Base-by-base conservation (phyloP, 805 yeast species). In the Ogataea wickerhamii region DNA sequence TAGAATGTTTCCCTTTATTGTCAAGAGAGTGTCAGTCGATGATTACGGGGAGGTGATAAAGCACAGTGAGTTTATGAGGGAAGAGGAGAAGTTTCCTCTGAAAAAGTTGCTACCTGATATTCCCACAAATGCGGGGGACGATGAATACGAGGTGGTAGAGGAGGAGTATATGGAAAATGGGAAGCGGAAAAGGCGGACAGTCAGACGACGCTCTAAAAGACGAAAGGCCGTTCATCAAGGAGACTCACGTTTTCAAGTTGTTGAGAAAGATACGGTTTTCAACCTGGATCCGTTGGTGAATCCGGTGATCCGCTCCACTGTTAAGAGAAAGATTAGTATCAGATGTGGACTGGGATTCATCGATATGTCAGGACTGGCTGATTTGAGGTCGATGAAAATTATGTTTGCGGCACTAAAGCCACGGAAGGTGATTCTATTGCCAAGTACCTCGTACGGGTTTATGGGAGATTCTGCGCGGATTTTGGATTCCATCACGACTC, bases 11-110 rank as follows among this genome's bases (percentile, higher is more conserved):
- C 98, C 96, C 10, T 83, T 67, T 49, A 64, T 76, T 26, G 72
- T 74, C 1, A 73, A 69, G 21, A 75, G 76, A 49, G 65, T 73
- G 18, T 77, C 83, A 47, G 65, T 71, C 32, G 98, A 93, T 55
- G 97, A 91, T 48, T 93, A 91, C 58, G 99, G 99, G 21, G 81
- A 78, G 39, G 63, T 80, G 2, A 79, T 89, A 16, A 80, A 82
- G 44, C 72, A 73, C 29, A 74, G 77, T 26, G 82, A 81, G 49
- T 83, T 80, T 52, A 72, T 68, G 22, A 64, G 73, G 40, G 76
- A 70, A 23, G 80, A 76, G 35, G 75, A 71, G 37, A 64, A 59
- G 38, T 67, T 64, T 34, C 54, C 59, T 6, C 51, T 58, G 34
- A 58, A 57, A 26, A 62, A 54, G 30, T 18, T 37, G 7, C 48